Base-by-base conservation (phyloP, 2,329 filamentous ascomycete genomes). In the Gaeumannomyces sp. region DNA sequence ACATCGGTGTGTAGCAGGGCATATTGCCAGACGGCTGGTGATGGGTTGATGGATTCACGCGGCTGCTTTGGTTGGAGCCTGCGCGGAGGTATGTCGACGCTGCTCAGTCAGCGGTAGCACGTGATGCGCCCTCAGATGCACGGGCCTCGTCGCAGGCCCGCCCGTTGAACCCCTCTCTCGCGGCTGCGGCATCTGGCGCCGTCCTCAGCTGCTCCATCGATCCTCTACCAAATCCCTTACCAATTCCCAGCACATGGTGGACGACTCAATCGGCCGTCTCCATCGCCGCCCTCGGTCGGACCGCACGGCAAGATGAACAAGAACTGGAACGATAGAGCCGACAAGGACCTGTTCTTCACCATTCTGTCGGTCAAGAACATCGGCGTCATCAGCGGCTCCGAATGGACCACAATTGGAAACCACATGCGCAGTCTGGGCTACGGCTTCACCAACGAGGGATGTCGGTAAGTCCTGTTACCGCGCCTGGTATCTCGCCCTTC, bases 361-460 rank as follows among this genome's bases (percentile, higher is more conserved):
- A 87, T 87, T 66, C 74, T 87, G 56, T 84, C 81, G 4, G 82
- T 86, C 61, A 87, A 87, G 75, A 85, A 86, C 72, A 85, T 87
- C 70, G 85, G 84, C 68, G 79, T 86, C 71, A 86, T 87, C 73
- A 87, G 83, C 73, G 84, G 83, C 65, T 76, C 78, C 22, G 85
- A 87, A 84, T 87, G 85, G 85, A 82, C 79, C 33, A 84, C 80
- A 56, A 87, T 87, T 70, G 85, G 85, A 67, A 84, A 84, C 73
- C 79, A 84, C 67, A 87, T 87, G 85, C 79, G 85, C 66, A 74
- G 76, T 50, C 70, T 86, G 65, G 84, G 85, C 64, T 87, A 87
- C 70, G 83, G 83, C 74, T 87, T 87, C 73, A 87, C 85, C 25
- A 87, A 87, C 77, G 84, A 87, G 72, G 85, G 85, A 69, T 87